These are phyloP conservation scores for Linaria vulgaris DNA, from an alignment of 257 asterid genomes.

Conservation along the genomic window DNA sequence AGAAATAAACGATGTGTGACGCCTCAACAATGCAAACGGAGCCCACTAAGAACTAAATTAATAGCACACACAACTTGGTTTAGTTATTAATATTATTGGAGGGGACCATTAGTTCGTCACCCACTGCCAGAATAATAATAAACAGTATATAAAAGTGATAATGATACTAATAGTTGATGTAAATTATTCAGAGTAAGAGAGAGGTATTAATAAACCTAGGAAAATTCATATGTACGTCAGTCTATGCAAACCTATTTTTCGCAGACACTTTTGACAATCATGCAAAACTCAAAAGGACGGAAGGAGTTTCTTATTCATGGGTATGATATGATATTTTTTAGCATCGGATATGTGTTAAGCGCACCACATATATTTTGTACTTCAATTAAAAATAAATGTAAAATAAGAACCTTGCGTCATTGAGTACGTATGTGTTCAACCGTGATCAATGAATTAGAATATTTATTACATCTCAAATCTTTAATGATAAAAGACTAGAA, in stretches of 20 bases:
- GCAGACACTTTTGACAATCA: no score
- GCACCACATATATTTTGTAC: no score
- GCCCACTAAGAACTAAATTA: constrained; percentile 22
- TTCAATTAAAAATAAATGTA: no score
- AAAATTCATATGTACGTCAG: background rate
- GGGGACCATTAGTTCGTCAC: constrained; percentile 4
- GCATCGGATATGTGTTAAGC: no score
- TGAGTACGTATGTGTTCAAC: no score
- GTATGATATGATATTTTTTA: no score
- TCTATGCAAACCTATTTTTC: no score
- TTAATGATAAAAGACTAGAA: no score
- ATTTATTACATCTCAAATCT: no score
- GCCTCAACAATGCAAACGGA: constrained; percentile 29
- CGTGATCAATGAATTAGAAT: no score
- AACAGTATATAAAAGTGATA: background rate
- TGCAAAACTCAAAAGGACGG: no score
- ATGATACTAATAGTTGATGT: background rate
- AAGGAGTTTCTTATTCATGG: background rate
- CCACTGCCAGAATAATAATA: background rate
- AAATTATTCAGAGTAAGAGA: background rate
- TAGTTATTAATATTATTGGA: background rate
- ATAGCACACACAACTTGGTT: background rate
- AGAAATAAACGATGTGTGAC: constrained; percentile 26
- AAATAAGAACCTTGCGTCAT: no score
- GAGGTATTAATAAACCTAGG: background rate